Base-by-base conservation (phyloP, 805 yeast species). In the Yarrowia sp. region DNA sequence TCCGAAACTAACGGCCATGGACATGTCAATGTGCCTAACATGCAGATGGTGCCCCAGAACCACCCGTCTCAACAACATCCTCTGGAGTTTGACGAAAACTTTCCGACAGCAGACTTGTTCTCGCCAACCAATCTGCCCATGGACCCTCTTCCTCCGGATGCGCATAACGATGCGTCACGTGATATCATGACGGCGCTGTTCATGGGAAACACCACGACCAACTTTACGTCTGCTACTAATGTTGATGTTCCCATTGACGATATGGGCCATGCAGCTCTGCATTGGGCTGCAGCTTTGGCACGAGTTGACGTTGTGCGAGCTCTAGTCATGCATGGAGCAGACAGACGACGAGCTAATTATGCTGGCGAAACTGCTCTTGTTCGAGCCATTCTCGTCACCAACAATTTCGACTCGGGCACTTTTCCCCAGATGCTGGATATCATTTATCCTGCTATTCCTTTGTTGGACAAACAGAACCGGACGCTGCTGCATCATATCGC, bases 271-370 rank as follows among this genome's bases (percentile, higher is more conserved):
- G 88, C 97, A 0, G 91, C 97, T 0, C 80, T 95, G 65, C 99
- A 95, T 75, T 90, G 98, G 96, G 96, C 98, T 3, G 86, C 98
- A 14, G 90, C 98, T 0, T 81, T 95, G 74, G 98, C 96, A 0
- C 85, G 90, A 66, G 76, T 87, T 1, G 78, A 85, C 2, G 80
- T 92, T 61, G 93, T 91, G 3, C 84, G 79, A 48, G 86, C 86
- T 43, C 80, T 90, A 14, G 87, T 95, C 35, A 78, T 82, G 43
- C 79, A 82, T 48, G 89, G 90, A 13, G 86, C 96, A 0, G 82
- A 84, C 67, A 81, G 93, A 43, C 81, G 85, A 8, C 77, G 92
- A 43, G 84, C 95, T 48, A 96, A 93, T 75, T 84, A 84, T 68
- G 83, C 83, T 42, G 98, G 98, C 15, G 97, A 95, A 74, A 87